Percentiles rank a stretch among this genome's conserved stretches.
Evolutionary conservation across 306 rosid genomes (phyloP).

Genomic region (Corylus heterophylla): DNA sequence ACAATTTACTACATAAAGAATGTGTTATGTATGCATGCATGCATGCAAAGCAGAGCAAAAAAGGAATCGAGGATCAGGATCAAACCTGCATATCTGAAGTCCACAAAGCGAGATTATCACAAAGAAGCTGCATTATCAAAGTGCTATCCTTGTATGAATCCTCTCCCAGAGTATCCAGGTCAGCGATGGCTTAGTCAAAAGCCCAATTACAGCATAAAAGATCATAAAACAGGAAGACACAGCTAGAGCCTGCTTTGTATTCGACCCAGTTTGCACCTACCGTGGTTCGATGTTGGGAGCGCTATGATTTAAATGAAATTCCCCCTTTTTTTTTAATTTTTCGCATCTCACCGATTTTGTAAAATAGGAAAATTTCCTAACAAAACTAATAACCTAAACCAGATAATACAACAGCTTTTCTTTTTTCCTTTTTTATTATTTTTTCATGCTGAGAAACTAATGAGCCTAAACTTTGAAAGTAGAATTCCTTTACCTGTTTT

Average conservation of each 20-base stretch:
- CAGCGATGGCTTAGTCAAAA: constrained; percentile 45
- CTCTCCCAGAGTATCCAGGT: constrained; percentile 44
- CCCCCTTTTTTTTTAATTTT: too few relatives aligned
- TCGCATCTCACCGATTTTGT: too few relatives aligned
- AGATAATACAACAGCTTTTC: background rate
- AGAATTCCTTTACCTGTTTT: constrained; percentile 33
- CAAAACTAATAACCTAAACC: background rate
- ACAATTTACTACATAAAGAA: background rate
- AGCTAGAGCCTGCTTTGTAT: too few relatives aligned
- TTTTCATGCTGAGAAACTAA: background rate
- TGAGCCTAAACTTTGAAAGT: background rate
- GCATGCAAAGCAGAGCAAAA: background rate
- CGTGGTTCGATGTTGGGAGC: too few relatives aligned
- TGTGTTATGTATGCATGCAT: too few relatives aligned
- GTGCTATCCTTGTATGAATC: constrained; percentile 50
- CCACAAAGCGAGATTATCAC: constrained; percentile 50
- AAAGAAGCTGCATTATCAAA: constrained; percentile 45
- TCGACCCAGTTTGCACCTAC: too few relatives aligned
- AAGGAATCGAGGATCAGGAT: background rate
- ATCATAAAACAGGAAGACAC: background rate
- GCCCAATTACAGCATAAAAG: constrained; percentile 23
- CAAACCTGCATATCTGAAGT: constrained; percentile 37
- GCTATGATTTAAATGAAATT: too few relatives aligned
- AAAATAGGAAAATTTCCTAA: too few relatives aligned
- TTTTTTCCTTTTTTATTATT: background rate